Percentiles rank a stretch among this genome's conserved stretches.
phyloP scores from a whole-genome alignment of 2,329 filamentous ascomycete species.

The Curvularia spicifera region DNA sequence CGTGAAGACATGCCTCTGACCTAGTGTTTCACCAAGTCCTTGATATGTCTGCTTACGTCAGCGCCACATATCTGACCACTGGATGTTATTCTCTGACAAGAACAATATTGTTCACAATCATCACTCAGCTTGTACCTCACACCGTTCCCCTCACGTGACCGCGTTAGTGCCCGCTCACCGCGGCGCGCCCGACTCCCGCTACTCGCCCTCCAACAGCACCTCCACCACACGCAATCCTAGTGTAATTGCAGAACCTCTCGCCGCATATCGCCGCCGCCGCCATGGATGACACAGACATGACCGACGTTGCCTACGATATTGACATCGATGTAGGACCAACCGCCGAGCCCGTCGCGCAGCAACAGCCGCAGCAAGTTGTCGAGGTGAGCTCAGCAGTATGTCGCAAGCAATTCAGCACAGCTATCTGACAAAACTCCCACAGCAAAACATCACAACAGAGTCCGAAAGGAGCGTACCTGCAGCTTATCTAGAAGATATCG shows the following conservation, averaged over 20 bases:
- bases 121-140: background rate
- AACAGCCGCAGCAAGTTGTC: slow-evolving; percentile 31
- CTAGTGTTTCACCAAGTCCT: slow-evolving; percentile 1
- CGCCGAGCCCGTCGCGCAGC: slow-evolving; percentile 26
- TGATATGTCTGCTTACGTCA: background rate
- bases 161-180: slow-evolving; percentile 21
- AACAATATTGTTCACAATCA: background rate
- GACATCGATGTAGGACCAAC: slow-evolving; percentile 43
- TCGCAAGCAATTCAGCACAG: slow-evolving; percentile 8
- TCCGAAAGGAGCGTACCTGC: slow-evolving; percentile 35
- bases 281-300: slow-evolving; percentile 46
- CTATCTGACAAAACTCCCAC: slow-evolving; percentile 14
- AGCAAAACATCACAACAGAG: slow-evolving; percentile 3
- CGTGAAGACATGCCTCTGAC: background rate
- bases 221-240: slow-evolving; percentile 23
- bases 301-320: slow-evolving; percentile 47
- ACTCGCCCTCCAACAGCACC: slow-evolving; percentile 13
- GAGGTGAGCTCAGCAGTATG: slow-evolving; percentile 19
- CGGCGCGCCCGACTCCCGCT: slow-evolving; percentile 13
- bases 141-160: slow-evolving; percentile 19
- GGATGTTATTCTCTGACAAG: background rate
- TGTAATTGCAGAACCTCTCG: slow-evolving; percentile 6
- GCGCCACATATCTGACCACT: background rate
- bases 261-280: slow-evolving; percentile 10
- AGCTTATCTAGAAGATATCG: slow-evolving; percentile 43